Percentiles rank a stretch among this genome's conserved stretches.
phyloP scores from a whole-genome alignment of 2,329 filamentous ascomycete genomes.

The Phialocephala sp. region DNA sequence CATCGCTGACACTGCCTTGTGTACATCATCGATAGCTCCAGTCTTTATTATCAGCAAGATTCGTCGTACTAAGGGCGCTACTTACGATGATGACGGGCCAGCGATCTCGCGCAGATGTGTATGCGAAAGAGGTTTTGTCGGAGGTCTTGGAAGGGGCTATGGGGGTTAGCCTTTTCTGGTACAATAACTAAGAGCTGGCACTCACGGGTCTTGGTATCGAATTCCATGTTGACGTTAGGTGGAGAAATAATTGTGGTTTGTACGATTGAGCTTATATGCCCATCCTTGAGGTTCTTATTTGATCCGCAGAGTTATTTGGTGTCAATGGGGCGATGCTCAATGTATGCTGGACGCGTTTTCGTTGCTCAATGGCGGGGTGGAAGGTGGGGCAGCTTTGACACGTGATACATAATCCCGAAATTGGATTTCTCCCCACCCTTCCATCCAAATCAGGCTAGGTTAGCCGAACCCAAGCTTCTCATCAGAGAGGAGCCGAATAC shows the following conservation, averaged over 20 bases:
- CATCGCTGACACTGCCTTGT: slow-evolving; percentile 67
- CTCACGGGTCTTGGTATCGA: slow-evolving; percentile 76
- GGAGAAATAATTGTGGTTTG: too few species aligned
- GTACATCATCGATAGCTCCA: slow-evolving; percentile 91
- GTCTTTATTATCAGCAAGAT: slow-evolving; percentile 61
- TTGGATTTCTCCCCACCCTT: background rate
- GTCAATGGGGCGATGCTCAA: background rate
- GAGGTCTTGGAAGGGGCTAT: slow-evolving; percentile 78
- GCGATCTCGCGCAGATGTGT: slow-evolving; percentile 80
- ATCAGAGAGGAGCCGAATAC: too few species aligned
- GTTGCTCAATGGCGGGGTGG: background rate
- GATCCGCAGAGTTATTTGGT: background rate
- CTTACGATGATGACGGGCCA: slow-evolving; percentile 91
- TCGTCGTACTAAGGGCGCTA: background rate
- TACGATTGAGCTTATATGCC: background rate
- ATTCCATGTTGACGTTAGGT: slow-evolving; percentile 62
- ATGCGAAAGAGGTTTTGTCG: slow-evolving; percentile 87
- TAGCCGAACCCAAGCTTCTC: too few species aligned
- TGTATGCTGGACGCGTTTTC: background rate
- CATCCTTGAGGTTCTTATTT: background rate
- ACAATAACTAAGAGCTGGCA: slow-evolving; percentile 17
- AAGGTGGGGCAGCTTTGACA: background rate
- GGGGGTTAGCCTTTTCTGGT: slow-evolving; percentile 16
- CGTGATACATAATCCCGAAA: background rate
- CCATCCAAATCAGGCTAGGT: background rate